A percentile compares a stretch with the other conserved stretches of the same genome.
Evolutionary conservation across 768 basidiomycete genomes (phyloP).

Genomic region (Lactifluus volemus): DNA sequence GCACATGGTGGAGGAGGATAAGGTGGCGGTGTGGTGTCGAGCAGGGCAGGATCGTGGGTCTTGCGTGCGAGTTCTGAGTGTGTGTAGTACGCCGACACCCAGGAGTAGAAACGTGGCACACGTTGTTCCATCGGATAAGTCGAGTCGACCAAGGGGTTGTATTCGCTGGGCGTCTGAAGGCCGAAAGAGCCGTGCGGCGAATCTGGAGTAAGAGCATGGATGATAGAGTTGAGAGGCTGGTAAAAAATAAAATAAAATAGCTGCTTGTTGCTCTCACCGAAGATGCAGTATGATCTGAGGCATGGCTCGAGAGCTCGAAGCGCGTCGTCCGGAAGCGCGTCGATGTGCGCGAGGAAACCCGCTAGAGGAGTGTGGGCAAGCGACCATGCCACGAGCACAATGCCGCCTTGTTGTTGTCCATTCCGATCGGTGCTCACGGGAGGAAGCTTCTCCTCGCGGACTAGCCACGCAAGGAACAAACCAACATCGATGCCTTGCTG

Average conservation of each 20-base stretch:
- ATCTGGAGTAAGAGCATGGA: neutral
- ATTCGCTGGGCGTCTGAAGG: slow-evolving; percentile 9
- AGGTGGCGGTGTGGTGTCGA: slow-evolving; percentile 8
- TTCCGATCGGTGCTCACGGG: neutral
- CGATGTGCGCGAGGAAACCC: slow-evolving; percentile 12
- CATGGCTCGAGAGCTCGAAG: slow-evolving; percentile 3
- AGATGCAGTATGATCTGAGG: slow-evolving; percentile 16
- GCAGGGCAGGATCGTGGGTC: slow-evolving; percentile 4
- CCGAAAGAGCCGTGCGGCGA: slow-evolving; percentile 13
- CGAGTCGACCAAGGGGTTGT: slow-evolving; percentile 13
- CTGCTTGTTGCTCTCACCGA: slow-evolving; percentile 3
- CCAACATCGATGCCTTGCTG: slow-evolving; percentile 13
- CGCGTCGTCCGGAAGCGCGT: slow-evolving; percentile 10
- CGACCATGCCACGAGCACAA: slow-evolving; percentile 18
- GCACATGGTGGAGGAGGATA: slow-evolving; percentile 2
- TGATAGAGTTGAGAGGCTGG: neutral
- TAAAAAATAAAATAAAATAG: no score
- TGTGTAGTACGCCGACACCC: slow-evolving; percentile 19
- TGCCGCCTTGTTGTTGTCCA: slow-evolving; percentile 9
- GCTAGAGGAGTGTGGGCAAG: slow-evolving; percentile 14
- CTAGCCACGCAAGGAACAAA: slow-evolving; percentile 17
- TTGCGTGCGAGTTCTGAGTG: slow-evolving; percentile 5
- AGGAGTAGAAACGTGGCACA: slow-evolving; percentile 16
- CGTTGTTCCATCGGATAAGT: slow-evolving; percentile 7
- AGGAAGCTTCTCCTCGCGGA: slow-evolving; percentile 7